Evolutionary conservation across 495 filamentous ascomycete species (phyloP), one percentile per base, ranked within the genome.

Genomic region (Aspergillus bertholletiae): DNA sequence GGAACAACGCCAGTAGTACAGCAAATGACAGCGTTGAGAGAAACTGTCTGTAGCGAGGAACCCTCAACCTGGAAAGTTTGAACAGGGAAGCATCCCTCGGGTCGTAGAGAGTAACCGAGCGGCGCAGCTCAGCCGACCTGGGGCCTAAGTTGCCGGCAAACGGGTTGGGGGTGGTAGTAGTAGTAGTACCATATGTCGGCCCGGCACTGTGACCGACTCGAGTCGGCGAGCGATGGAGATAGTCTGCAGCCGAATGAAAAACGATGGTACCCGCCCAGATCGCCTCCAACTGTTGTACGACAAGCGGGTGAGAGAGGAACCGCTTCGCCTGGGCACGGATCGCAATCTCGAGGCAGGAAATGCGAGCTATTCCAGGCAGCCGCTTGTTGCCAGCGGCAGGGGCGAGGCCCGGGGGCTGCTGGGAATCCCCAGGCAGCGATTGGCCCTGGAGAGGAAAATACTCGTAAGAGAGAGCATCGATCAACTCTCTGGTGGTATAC

Each of bases 181-280:
- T 27, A n/a, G n/a, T 20, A 13, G 64, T 57, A 8, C 69, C 65
- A 41, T 70, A 66, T 9, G 56, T 44, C 22, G 60, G 48, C 53
- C 59, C 55, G 50, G 58, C 58, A 73, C 71, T 57, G 55, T 60
- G 41, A 48, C 60, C 39, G 46, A 59, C 11, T 65, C 52, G 43
- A 17, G 66, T 61, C 32, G 51, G 58, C 17, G 63, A 71, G 13
- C 89, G 84, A 70, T 95, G 91, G 7, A 95, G 74, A 53, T 82
- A 87, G 66, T 96, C 92, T 17, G 90, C 88, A 15, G 84, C 81
- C 5, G 89, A 92, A 70, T 96, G 86, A 64, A 97, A 96, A 40
- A 93, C 90, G 49, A 97, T 89, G 7, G 87, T 92, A 3, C 92
- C 92, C 21, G 90, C 92, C 92, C 92, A 97, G 43, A 97, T 95